Base-by-base conservation (phyloP, 371 early-diverging fungal genomes). In the Funneliformis caledonium region DNA sequence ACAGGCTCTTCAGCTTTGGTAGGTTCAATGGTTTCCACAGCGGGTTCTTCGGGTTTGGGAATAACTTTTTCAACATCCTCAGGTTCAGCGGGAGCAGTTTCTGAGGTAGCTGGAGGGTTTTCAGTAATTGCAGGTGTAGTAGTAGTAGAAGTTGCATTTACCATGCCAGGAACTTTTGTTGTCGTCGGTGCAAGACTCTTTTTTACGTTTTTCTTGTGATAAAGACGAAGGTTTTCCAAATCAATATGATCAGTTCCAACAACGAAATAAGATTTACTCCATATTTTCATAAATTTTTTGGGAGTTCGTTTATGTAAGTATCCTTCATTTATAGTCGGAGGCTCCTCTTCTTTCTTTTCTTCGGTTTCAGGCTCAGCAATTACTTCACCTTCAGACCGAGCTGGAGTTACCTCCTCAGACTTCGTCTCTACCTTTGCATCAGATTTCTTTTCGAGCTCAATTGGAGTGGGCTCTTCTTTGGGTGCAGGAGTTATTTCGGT, bases 231-330 rank as follows among this genome's bases (percentile, higher is more conserved):
- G 62, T 83, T 83, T 45, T 61, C 78, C 16, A 87, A 79, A 56
- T 62, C 69, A 52, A 83, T 73, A 22, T 84, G 83, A 33, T 84
- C 83, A 64, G 72, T 78, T 52, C 87, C 84, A 81, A 87, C 83
- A 47, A 81, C 70, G 78, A 87, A 87, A 78, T 83, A 87, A 31
- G 85, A 82, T 80, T 84, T 84, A 77, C 86, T 84, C 87, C 86
- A 85, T 69, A 82, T 65, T 6, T 31, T 12, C 11, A 33, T 12
- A 65, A 26, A 0, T 65, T 4, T 16, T 26, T 26, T 26, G 14
- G 64, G 19, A 31, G 31, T 19, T 14, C 59, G 8, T 65, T 65
- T 65, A 0, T 3, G 6, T 11, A 65, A 65, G 0, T 31, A 33
- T 31, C 65, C 65, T 12, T 31, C 11, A 12, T 4, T 6, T 31